Conservation (phyloP, 2,329 filamentous ascomycete genomes). For the Botryotinia narcissicola region DNA sequence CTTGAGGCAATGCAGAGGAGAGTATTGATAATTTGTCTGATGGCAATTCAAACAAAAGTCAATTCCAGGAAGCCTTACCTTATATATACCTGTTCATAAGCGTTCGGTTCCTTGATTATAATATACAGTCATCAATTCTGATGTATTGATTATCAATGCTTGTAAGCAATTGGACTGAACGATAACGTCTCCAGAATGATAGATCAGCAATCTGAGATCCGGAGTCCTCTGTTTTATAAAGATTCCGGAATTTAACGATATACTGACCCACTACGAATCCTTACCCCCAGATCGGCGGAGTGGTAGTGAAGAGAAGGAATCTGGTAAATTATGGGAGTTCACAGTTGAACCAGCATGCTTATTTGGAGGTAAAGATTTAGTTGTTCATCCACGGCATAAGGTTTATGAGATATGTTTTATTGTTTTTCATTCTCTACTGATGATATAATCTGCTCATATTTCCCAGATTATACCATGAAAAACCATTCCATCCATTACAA, state of each 20-base stretch:
- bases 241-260: neutral
- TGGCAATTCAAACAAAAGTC: neutral
- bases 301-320: neutral
- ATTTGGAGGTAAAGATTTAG: neutral
- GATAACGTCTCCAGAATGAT: neutral
- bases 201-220: neutral
- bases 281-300: neutral
- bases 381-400: neutral
- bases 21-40: neutral
- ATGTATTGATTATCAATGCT: neutral
- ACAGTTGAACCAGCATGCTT: neutral
- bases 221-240: neutral
- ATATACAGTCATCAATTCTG: neutral
- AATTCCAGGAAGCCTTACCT: neutral
- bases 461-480: neutral
- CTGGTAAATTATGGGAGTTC: neutral
- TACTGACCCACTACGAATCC: neutral
- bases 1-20: neutral
- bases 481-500: neutral
- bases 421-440: neutral
- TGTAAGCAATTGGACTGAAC: neutral
- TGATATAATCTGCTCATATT: accelerated
- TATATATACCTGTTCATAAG: neutral
- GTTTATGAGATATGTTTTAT: neutral
- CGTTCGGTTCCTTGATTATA: neutral